Evolutionary conservation across 2,329 filamentous ascomycete genomes (phyloP).

Genomic region (Diaporthe sp.): DNA sequence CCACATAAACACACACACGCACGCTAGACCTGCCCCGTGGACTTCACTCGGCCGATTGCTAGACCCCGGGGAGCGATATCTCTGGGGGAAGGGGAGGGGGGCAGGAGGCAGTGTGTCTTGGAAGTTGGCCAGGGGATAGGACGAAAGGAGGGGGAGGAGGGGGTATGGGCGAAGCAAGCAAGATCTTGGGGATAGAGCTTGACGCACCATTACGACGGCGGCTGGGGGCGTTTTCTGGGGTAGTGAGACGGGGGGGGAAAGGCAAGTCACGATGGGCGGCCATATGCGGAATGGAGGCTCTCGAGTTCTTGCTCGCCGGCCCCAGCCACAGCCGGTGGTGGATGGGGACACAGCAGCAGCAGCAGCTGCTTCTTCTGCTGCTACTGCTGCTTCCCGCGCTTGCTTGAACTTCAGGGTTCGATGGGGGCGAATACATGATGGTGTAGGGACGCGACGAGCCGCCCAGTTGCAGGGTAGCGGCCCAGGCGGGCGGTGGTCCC

Average conservation of each 20-base stretch:
- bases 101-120: slow-evolving; percentile 16
- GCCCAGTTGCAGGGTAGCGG: background rate
- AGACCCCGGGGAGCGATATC: slow-evolving; percentile 6
- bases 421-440: background rate
- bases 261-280: slow-evolving; percentile 8
- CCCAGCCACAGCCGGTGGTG: background rate
- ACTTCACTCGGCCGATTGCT: slow-evolving; percentile 19
- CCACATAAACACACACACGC: no score
- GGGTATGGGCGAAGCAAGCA: slow-evolving; percentile 9
- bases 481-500: background rate
- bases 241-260: background rate
- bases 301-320: no score
- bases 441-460: slow-evolving; percentile 26
- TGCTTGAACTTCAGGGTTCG: slow-evolving; percentile 1
- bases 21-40: background rate
- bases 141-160: background rate
- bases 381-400: background rate
- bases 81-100: background rate
- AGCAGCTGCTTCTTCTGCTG: no score
- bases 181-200: background rate
- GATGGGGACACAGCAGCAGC: no score
- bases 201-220: background rate
- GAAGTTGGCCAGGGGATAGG: background rate
- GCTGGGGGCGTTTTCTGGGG: background rate
- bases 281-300: background rate